Percentiles rank a stretch among this genome's conserved stretches.
Conservation (phyloP, 768 basidiomycete species). For the Panaeolus cyanescens region DNA sequence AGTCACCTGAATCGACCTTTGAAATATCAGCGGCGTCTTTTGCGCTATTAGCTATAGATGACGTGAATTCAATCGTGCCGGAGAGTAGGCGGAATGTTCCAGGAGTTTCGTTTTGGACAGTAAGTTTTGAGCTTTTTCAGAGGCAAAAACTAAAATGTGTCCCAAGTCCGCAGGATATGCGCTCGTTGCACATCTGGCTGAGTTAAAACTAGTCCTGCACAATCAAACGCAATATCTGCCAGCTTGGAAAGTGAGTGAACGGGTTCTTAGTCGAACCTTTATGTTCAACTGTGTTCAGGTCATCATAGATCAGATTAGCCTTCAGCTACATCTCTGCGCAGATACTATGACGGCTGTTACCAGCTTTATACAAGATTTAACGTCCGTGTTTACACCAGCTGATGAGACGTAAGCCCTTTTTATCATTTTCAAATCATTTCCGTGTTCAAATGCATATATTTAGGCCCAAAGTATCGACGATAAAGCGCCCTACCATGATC, state of each 20-base stretch:
- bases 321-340: constrained; percentile 74
- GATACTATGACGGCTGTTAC: constrained; percentile 68
- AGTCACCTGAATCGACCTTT: constrained; percentile 57
- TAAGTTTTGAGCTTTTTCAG: constrained; percentile 26
- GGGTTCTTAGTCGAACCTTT: neutral
- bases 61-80: constrained; percentile 27
- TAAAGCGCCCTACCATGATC: constrained; percentile 17
- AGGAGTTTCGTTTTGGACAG: constrained; percentile 69
- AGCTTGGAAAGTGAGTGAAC: constrained; percentile 19
- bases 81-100: constrained; percentile 12
- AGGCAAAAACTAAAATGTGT: constrained; percentile 1
- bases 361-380: constrained; percentile 55
- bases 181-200: constrained; percentile 57
- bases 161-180: constrained; percentile 70
- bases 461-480: constrained; percentile 8
- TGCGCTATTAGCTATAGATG: constrained; percentile 46
- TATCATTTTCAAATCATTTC: neutral
- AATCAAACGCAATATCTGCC: constrained; percentile 26
- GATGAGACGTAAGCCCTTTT: constrained; percentile 27
- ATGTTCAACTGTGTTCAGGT: constrained; percentile 40
- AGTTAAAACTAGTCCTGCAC: constrained; percentile 45
- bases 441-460: neutral
- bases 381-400: constrained; percentile 39
- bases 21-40: constrained; percentile 49
- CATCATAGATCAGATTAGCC: constrained; percentile 47